phyloP scores from a whole-genome alignment of 2,329 filamentous ascomycete genomes.

The Colletotrichum sp. region DNA sequence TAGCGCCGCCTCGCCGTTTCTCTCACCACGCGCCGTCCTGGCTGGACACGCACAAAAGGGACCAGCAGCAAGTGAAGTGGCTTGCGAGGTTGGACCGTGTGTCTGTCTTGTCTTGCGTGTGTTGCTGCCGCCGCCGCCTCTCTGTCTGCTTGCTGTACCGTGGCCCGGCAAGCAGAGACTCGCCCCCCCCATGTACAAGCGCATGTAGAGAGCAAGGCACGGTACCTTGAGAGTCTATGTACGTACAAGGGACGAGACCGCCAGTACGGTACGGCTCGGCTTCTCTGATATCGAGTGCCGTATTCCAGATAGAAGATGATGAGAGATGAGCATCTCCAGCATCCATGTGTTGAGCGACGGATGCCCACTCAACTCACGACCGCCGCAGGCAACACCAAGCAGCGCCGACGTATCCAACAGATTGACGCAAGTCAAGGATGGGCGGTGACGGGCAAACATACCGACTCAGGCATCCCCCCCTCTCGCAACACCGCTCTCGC shows the following conservation, averaged over 20 bases:
- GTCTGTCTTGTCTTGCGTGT: not conserved
- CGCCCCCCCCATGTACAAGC: not conserved
- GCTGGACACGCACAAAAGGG: not conserved
- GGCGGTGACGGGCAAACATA: conserved; percentile 6
- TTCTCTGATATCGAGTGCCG: not conserved
- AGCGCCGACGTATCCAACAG: not conserved
- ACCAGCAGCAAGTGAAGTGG: not conserved
- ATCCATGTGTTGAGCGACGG: not conserved
- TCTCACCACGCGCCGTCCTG: conserved; percentile 12
- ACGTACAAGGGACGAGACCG: not conserved
- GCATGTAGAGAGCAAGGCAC: not conserved
- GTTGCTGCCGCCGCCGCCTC: not conserved
- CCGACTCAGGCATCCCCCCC: conserved; percentile 4
- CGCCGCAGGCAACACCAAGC: not conserved
- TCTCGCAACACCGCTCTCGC: conserved; percentile 4
- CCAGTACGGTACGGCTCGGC: not conserved
- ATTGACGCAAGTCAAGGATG: not conserved
- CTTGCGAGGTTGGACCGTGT: not conserved
- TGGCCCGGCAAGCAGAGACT: not conserved
- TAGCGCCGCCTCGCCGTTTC: conserved; percentile 1
- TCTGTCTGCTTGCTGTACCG: not conserved
- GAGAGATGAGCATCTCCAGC: not conserved
- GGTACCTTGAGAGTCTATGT: not conserved
- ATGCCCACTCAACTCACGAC: not conserved
- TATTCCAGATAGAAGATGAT: not conserved